Evolutionary conservation across 495 filamentous ascomycete species (phyloP).

Genomic region (Aspergillus leporis): DNA sequence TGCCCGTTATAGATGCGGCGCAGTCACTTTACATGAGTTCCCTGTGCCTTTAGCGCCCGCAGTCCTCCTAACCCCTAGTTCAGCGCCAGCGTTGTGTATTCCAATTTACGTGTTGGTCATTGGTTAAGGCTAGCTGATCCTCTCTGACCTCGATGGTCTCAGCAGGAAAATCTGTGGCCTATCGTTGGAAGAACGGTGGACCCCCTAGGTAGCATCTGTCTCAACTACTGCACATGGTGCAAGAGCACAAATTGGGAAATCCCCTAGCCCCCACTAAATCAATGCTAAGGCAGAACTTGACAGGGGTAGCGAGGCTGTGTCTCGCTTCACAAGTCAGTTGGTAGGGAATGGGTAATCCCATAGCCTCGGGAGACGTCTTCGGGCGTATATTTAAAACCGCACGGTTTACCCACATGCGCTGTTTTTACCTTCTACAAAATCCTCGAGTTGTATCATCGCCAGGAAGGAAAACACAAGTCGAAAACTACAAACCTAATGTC

Average conservation of each 20-base stretch:
- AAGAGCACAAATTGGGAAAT: background rate
- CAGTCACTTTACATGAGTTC: background rate
- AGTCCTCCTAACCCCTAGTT: background rate
- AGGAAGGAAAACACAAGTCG: background rate
- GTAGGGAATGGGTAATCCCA: background rate
- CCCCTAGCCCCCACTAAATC: background rate
- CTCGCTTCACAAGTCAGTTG: background rate
- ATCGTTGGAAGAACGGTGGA: background rate
- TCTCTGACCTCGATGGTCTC: background rate
- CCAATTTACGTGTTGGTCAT: too few relatives aligned
- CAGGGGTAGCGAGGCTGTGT: background rate
- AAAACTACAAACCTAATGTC: background rate
- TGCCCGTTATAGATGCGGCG: background rate
- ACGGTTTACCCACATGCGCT: background rate
- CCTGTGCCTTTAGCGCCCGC: background rate
- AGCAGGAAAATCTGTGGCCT: background rate
- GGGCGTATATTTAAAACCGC: background rate
- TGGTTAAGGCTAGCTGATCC: background rate
- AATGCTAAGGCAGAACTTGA: background rate
- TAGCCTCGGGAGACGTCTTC: background rate
- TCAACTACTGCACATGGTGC: background rate
- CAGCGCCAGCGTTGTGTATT: background rate
- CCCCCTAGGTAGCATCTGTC: background rate
- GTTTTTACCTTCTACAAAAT: background rate
- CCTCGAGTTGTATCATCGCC: background rate